Evolutionary conservation across 768 basidiomycete species (phyloP), one percentile per base, ranked within the genome.

Genomic region (Lactarius pseudohatsudake): DNA sequence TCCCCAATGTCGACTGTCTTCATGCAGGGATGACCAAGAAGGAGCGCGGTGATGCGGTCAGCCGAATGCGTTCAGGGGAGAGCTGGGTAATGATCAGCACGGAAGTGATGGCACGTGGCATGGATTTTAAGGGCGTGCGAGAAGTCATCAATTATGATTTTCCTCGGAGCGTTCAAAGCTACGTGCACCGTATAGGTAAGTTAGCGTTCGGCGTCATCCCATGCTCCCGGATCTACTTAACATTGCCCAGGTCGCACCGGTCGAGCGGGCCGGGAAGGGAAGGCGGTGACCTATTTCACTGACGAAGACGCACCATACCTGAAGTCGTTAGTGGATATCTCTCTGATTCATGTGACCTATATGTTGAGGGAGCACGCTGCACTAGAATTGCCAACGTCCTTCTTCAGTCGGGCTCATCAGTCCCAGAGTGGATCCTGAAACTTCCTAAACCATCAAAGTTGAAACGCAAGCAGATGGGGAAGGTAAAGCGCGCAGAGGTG

Each of bases 131-230:
- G 75, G 95, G 96, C 11, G 86, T 96, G 60, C 82, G 88, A 65
- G 92, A 98, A 73, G 95, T 99, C 11, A 89, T 98, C 74, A 99
- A 98, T 76, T 96, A 92, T 72, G 96, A 98, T 77, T 98, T 98
- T 77, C 97, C 97, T 3, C 94, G 90, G 45, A 96, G 87, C 62
- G 90, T 96, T 2, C 94, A 96, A 76, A 95, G 92, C 73, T 99
- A 99, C 74, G 85, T 99, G 53, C 97, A 99, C 77, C 84, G 97
- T 28, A 97, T 99, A 60, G 96, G 93, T 89, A 43, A 57, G 79
- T 73, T 45, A 55, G 22, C 64, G 41, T 30, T 40, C 40, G 6
- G 59, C 18, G 13, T 41, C 11, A 13, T 22, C 34, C 10, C 22
- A 16, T 15, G 15, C 22, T 53, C 26, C 2, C 50, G 34, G 5